Base-by-base conservation (phyloP, 2,329 filamentous ascomycete genomes). In the Penicillium sp. region DNA sequence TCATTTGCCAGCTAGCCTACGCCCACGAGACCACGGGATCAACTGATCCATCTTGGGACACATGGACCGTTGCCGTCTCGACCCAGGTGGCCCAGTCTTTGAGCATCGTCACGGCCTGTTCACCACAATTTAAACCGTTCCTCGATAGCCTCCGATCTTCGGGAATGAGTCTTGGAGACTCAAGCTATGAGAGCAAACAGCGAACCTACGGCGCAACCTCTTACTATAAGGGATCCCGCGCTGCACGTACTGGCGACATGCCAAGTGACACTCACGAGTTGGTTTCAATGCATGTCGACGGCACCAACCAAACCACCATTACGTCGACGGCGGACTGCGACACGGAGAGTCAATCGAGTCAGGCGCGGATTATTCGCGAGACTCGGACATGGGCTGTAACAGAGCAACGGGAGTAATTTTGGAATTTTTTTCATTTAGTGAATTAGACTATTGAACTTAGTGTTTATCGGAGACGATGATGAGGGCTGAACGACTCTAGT, bases 91-190 rank as follows among this genome's bases (percentile, higher is more conserved):
- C 56, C 3, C 63, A 64, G 46, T 51, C 46, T 14, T 38, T 67
- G n/a, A 66, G 64, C 48, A 66, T 69, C 8, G 49, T 68, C 20
- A 66, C 63, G 5, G 58, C 65, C 3, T 68, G 66, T 24, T 54
- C 64, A 5, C 64, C 66, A 2, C 65, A 68, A 36, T 64, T 69
- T 51, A 69, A 68, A 20, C 63, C 63, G 0, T 66, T 69, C 48
- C 49, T 69, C n/a, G 60, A 65, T 16, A 63, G 56, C 10, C 57
- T 69, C 6, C 64, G 61, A 24, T 67, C 66, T 14, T 60, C 62
- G 2, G 64, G 65, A 31, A 65, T 69, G 63, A 53, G 57, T 3
- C 41, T 66, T 8, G 62, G 52, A 22, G 46, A 51, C 41, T 54
- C 53, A 9, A 54, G 50, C 18, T 45, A 62, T 31, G 53, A 46